These are phyloP conservation scores for Lactifluus piperatus DNA, from an alignment of 768 basidiomycete genomes.

Conservation along the genomic window DNA sequence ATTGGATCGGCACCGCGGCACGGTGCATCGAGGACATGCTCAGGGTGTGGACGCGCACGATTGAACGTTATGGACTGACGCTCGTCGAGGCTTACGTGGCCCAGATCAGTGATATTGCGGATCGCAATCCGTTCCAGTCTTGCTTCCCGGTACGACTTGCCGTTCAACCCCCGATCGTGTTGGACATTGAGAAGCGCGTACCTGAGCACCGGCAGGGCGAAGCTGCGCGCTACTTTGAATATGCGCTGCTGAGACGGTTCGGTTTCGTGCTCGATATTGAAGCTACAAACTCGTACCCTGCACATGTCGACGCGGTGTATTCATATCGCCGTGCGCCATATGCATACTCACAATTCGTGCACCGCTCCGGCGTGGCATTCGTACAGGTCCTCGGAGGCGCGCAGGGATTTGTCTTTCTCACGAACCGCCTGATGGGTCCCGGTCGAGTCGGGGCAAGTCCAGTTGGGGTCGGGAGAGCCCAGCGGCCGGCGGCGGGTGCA, in stretches of 20 bases:
- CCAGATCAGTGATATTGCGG: conserved; percentile 80
- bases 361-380: conserved; percentile 82
- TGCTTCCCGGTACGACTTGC: conserved; percentile 79
- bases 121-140: conserved; percentile 85
- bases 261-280: conserved; percentile 83
- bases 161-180: conserved; percentile 61
- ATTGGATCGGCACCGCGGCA: conserved; percentile 94
- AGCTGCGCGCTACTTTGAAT: conserved; percentile 69
- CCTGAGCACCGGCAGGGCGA: conserved; percentile 50
- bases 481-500: conserved; percentile 27
- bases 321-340: conserved; percentile 77
- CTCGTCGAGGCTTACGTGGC: conserved; percentile 91
- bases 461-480: conserved; percentile 17
- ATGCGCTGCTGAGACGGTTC: conserved; percentile 64
- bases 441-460: conserved; percentile 45
- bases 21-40: conserved; percentile 85
- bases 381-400: conserved; percentile 76
- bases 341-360: conserved; percentile 86
- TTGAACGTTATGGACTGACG: conserved; percentile 84
- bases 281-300: conserved; percentile 66
- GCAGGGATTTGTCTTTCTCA: conserved; percentile 81
- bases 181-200: conserved; percentile 57
- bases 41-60: conserved; percentile 68
- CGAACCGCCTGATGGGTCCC: conserved; percentile 75
- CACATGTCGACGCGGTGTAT: conserved; percentile 77